Evolutionary conservation across 2,329 filamentous ascomycete species (phyloP).

Genomic region (Penicillium sp.): DNA sequence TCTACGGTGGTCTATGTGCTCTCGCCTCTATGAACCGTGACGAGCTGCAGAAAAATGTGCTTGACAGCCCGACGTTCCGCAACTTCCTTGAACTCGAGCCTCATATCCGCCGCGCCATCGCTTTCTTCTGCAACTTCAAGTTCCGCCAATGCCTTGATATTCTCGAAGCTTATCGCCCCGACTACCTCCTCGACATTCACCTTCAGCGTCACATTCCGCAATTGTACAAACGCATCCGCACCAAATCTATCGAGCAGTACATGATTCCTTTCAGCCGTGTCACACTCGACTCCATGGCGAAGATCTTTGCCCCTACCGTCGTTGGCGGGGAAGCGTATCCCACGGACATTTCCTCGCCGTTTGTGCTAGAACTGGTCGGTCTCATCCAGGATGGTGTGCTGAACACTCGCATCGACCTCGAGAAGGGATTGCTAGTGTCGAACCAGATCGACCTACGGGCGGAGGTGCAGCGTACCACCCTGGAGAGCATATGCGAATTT

Average conservation of each 20-base stretch:
- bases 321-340: constrained; percentile 51
- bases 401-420: constrained; percentile 78
- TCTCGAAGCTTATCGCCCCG: constrained; percentile 74
- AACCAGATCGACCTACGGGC: constrained; percentile 65
- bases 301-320: constrained; percentile 63
- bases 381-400: constrained; percentile 75
- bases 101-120: constrained; percentile 87
- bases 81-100: constrained; percentile 89
- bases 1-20: constrained; percentile 87
- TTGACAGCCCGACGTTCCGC: constrained; percentile 79
- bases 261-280: constrained; percentile 87
- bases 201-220: constrained; percentile 70
- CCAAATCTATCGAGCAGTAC: constrained; percentile 91
- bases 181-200: constrained; percentile 89
- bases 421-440: constrained; percentile 75
- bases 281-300: constrained; percentile 73
- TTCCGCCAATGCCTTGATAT: constrained; percentile 83
- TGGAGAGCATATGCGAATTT: constrained; percentile 69
- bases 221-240: constrained; percentile 74
- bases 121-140: constrained; percentile 83
- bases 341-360: constrained; percentile 57
- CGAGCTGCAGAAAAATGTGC: constrained; percentile 70
- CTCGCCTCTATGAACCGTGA: constrained; percentile 83
- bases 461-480: constrained; percentile 67
- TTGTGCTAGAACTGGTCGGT: constrained; percentile 63